Base-by-base conservation (phyloP, 495 filamentous ascomycete genomes). In the Neurospora sp. region DNA sequence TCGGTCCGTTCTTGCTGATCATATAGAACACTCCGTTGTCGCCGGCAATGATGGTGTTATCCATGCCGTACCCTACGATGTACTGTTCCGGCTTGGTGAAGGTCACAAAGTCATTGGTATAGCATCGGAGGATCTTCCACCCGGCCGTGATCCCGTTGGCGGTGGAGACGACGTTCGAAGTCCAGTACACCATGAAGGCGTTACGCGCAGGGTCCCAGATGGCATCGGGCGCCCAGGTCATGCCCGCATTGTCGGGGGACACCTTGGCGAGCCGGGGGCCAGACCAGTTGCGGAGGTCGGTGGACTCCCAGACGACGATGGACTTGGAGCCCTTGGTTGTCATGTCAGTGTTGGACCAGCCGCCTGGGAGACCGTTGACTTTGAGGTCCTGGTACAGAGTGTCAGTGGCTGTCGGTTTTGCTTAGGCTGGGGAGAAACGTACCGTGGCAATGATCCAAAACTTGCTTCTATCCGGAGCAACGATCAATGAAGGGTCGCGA, bases 181-280 rank as follows among this genome's bases (percentile, higher is more conserved):
- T 72, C 20, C 40, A 72, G 35, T 69, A 72, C 40, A 72, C 41
- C n/a, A 72, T 27, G 35, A 38, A 72, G 14, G 46, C 60, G 5
- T 72, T 66, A 7, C 44, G 46, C 9, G 12, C 40, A 10, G 71
- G 71, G 20, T 72, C 71, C 71, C 71, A 72, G 44, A 72, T 72
- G 31, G 71, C 71, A n/a, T 72, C 71, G 5, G 71, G 71, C 2
- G 71, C 71, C 71, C 71, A 72, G 20, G 71, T 54, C 71, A 72
- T 72, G 27, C 40, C 71, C 5, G 71, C 71, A 39, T 72, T 60
- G 10, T 49, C 42, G 27, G 71, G 71, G 10, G 71, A 62, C 35
- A 72, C 71, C 16, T 35, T 72, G 16, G 31, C 38, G 35, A 66
- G 60, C 0, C 27, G 38, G 23, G 71, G 71, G 9, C 71, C 71